A percentile compares a stretch with the other conserved stretches of the same genome.
Conservation (phyloP, 176 grass and related monocot species). For the Oropetium thomaeum region DNA sequence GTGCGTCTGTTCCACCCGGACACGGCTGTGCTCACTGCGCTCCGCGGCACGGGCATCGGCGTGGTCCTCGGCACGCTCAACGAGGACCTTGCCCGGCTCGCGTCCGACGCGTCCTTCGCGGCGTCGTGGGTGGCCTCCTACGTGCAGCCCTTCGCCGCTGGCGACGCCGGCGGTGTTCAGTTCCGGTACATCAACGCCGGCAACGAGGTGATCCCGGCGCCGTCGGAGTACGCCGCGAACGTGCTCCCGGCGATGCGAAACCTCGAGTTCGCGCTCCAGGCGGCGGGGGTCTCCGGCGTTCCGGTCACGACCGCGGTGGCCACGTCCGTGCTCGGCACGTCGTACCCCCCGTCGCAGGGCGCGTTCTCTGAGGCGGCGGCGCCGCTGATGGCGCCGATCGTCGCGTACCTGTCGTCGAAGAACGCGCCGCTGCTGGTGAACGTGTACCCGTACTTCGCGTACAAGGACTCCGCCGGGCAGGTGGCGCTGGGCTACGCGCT, state of each 20-base stretch:
- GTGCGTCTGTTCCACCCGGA: conserved; percentile 82
- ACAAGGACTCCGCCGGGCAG: conserved; percentile 26
- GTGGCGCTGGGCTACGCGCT: conserved; percentile 80
- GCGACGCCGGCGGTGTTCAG: conserved; percentile 46
- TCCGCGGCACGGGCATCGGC: conserved; percentile 48
- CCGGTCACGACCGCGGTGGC: conserved; percentile 69
- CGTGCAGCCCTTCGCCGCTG: conserved; percentile 58
- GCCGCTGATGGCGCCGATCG: conserved; percentile 52
- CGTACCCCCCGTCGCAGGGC: conserved; percentile 71
- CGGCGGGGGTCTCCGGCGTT: conserved; percentile 48
- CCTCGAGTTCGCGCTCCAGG: conserved; percentile 51
- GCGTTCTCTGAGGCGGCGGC: conserved; percentile 51
- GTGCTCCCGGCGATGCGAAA: conserved; percentile 76
- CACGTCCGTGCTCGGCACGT: conserved; percentile 45
- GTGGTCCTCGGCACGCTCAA: conserved; percentile 84
- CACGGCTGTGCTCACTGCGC: conserved; percentile 49
- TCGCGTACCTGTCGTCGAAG: conserved; percentile 42
- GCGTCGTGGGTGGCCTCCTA: conserved; percentile 72
- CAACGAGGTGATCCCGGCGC: conserved; percentile 73
- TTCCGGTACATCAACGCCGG: conserved; percentile 92
- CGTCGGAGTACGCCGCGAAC: conserved; percentile 5
- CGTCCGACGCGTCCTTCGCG: conserved; percentile 54
- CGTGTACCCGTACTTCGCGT: conserved; percentile 83
- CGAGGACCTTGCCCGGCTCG: conserved; percentile 60
- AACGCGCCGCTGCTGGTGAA: conserved; percentile 67